These are phyloP conservation scores for Gnomoniopsis sp. DNA, from an alignment of 2,329 filamentous ascomycete species.

Conservation along the genomic window DNA sequence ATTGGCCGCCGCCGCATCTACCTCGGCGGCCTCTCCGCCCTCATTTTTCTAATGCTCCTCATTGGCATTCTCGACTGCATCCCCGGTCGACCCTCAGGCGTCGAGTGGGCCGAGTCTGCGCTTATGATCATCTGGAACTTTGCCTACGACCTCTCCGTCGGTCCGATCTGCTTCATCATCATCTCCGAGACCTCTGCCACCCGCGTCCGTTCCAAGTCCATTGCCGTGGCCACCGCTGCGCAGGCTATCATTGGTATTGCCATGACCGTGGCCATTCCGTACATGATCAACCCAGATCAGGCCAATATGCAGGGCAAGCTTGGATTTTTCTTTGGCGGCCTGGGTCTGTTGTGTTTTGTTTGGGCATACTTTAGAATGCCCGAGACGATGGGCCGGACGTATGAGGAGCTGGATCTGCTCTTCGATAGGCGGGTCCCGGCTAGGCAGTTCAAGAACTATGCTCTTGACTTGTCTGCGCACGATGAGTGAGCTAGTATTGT, in stretches of 20 bases:
- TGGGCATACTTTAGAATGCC: conserved; percentile 33
- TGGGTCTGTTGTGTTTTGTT: conserved; percentile 32
- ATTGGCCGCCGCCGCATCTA: conserved; percentile 52
- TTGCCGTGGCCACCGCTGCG: conserved; percentile 40
- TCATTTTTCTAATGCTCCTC: conserved; percentile 43
- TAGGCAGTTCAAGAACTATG: conserved; percentile 63
- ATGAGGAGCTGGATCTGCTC: conserved; percentile 27
- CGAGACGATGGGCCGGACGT: conserved; percentile 27
- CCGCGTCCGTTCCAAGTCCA: conserved; percentile 41
- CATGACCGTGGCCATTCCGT: conserved; percentile 42
- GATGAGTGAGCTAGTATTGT: background rate
- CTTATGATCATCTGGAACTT: conserved; percentile 51
- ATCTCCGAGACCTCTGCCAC: conserved; percentile 50
- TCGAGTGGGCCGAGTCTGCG: conserved; percentile 45
- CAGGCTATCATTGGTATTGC: conserved; percentile 38
- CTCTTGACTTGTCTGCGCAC: conserved; percentile 16
- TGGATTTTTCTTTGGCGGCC: conserved; percentile 37
- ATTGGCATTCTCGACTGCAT: conserved; percentile 45
- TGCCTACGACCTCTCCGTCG: conserved; percentile 49
- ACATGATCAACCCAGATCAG: conserved; percentile 41
- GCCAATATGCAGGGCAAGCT: conserved; percentile 41
- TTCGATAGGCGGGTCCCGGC: conserved; percentile 66
- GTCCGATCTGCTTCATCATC: conserved; percentile 48
- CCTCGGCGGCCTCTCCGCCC: conserved; percentile 40
- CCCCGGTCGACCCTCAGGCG: conserved; percentile 34